Percentiles rank a stretch among this genome's conserved stretches.
Conservation (phyloP, 139 green algal genomes). For the Parachlorella kessleri region DNA sequence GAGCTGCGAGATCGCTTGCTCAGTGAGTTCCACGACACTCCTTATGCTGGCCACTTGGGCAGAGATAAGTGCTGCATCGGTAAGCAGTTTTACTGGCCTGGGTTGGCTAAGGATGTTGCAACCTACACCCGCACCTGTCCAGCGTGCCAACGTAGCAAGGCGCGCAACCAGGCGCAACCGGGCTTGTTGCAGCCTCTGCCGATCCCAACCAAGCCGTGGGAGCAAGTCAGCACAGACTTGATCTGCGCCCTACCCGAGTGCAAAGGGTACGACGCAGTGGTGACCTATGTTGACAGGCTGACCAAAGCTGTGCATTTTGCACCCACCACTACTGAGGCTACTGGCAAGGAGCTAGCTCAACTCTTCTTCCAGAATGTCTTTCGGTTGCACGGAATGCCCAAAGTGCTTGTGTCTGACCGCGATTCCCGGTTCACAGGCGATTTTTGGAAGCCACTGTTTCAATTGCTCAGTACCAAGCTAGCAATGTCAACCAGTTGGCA, state of each 20-base stretch:
- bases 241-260: slow-evolving; percentile 18
- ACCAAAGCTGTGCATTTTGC: slow-evolving; percentile 23
- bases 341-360: not conserved
- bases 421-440: slow-evolving; percentile 24
- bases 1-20: not conserved
- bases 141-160: slow-evolving; percentile 42
- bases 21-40: not conserved
- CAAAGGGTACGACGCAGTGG: slow-evolving; percentile 39
- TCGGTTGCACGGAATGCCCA: slow-evolving; percentile 26
- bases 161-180: not conserved
- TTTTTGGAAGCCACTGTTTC: slow-evolving; percentile 32
- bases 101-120: not conserved
- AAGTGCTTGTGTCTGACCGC: slow-evolving; percentile 35
- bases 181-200: slow-evolving; percentile 28
- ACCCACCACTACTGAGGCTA: slow-evolving; percentile 7
- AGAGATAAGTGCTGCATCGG: not conserved
- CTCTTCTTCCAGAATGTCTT: slow-evolving; percentile 33
- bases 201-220: slow-evolving; percentile 14
- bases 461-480: slow-evolving; percentile 1
- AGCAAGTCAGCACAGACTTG: slow-evolving; percentile 31
- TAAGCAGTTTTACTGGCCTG: slow-evolving; percentile 38
- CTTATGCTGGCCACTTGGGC: not conserved
- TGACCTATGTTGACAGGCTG: slow-evolving; percentile 28
- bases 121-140: no score
- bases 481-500: slow-evolving; percentile 39